phyloP scores from a whole-genome alignment of 2,329 filamentous ascomycete genomes.

The Blastomyces emzantsi region DNA sequence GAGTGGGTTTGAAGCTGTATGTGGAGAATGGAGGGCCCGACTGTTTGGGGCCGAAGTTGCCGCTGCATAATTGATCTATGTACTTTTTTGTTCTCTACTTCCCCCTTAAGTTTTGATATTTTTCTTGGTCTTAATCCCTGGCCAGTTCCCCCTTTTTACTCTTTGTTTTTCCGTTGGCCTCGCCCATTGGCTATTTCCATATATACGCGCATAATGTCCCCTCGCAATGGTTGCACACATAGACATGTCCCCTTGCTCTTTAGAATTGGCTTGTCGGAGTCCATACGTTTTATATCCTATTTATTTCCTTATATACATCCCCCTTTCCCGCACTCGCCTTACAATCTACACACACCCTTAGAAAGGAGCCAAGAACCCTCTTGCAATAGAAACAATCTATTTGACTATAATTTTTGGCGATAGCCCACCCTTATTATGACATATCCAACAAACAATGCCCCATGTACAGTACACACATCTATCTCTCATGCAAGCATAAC shows the following conservation, averaged over 20 bases:
- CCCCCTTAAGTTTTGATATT: background rate
- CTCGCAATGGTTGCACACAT: background rate
- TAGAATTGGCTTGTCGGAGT: background rate
- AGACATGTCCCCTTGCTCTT: background rate
- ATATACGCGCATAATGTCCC: conserved; percentile 1
- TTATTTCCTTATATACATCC: background rate
- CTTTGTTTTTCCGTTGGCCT: background rate
- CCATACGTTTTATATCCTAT: background rate
- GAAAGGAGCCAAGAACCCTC: background rate
- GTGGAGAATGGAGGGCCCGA: conserved; percentile 71
- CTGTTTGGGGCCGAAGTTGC: conserved; percentile 46
- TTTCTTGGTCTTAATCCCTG: background rate
- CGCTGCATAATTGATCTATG: conserved; percentile 17
- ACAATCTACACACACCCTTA: background rate
- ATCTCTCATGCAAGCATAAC: background rate
- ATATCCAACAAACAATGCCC: background rate
- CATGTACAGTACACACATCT: background rate
- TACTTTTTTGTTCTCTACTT: conserved; percentile 6
- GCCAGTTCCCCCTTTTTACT: background rate
- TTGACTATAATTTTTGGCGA: background rate
- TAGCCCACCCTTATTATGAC: background rate
- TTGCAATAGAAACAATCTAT: background rate
- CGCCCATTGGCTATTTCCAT: background rate
- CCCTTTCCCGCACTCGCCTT: background rate
- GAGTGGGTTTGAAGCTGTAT: conserved; percentile 84